Conservation (phyloP, 129 eudicot species). For the Centrapalus pauciflorus region DNA sequence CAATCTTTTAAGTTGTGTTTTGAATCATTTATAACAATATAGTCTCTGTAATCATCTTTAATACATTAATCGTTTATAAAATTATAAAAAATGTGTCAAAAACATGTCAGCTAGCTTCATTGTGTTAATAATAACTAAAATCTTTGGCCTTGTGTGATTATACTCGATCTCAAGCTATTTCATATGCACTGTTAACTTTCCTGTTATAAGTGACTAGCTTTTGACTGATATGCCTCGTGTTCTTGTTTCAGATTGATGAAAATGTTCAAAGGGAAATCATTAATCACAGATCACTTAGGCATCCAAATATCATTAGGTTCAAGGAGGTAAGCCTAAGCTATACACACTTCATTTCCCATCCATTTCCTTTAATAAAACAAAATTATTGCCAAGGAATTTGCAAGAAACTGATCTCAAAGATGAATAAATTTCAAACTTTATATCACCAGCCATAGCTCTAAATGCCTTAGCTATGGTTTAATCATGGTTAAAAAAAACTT, state of each 20-base stretch:
- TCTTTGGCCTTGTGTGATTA: not conserved
- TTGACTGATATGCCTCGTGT: not conserved
- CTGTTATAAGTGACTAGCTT: not conserved
- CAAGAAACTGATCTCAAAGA: not conserved
- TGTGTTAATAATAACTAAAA: not conserved
- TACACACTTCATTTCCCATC: not conserved
- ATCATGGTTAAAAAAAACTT: not conserved
- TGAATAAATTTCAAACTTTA: not conserved
- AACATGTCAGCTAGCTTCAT: too few species aligned
- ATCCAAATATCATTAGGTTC: constrained; percentile 64
- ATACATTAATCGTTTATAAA: too few species aligned
- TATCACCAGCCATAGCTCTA: not conserved
- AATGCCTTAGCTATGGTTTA: not conserved
- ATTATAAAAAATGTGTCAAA: too few species aligned
- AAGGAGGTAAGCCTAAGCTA: constrained; percentile 43
- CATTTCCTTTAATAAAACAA: constrained; percentile 5
- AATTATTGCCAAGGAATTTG: not conserved
- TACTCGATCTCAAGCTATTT: not conserved
- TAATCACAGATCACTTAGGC: constrained; percentile 63
- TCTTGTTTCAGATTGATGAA: constrained; percentile 53
- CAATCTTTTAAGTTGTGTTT: too few species aligned
- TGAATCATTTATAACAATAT: too few species aligned
- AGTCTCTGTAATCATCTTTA: too few species aligned
- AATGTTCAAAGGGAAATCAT: constrained; percentile 62
- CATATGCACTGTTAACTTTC: not conserved